A percentile compares a stretch with the other conserved stretches of the same genome.
phyloP scores from a whole-genome alignment of 148 eudicot species.

The Simmondsia chinensis region DNA sequence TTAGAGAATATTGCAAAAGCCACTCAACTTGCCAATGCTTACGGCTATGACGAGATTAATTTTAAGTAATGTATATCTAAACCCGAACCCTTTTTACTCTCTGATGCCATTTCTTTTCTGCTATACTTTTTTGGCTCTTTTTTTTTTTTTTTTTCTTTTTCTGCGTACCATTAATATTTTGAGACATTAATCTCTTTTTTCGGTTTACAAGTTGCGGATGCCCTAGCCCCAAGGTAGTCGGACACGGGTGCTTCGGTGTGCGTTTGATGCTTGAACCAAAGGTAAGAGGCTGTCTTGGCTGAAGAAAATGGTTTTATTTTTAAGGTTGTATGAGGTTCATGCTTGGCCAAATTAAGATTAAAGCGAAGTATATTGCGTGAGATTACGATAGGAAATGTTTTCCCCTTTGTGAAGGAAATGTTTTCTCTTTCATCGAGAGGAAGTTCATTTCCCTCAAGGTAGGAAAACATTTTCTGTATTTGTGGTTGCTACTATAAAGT shows the following conservation, averaged over 20 bases:
- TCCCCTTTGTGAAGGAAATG: too few species aligned
- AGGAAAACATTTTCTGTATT: too few species aligned
- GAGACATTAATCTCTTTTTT: slow-evolving; percentile 6
- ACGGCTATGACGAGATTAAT: slow-evolving; percentile 94
- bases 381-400: too few species aligned
- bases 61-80: slow-evolving; percentile 47
- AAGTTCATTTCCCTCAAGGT: too few species aligned
- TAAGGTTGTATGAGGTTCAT: too few species aligned
- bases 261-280: slow-evolving; percentile 94
- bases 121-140: neutral
- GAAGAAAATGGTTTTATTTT: too few species aligned
- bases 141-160: neutral
- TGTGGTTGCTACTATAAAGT: too few species aligned
- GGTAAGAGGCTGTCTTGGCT: slow-evolving; percentile 31
- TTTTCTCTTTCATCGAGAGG: too few species aligned
- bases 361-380: too few species aligned
- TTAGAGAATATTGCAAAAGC: slow-evolving; percentile 90
- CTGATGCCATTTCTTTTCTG: slow-evolving; percentile 8
- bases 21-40: slow-evolving; percentile 61
- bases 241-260: slow-evolving; percentile 96
- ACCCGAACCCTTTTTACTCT: neutral
- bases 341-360: too few species aligned
- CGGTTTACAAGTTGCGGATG: slow-evolving; percentile 86
- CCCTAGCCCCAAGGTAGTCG: slow-evolving; percentile 93
- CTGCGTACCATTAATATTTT: slow-evolving; percentile 7